Evolutionary conservation across 1,139 yeast species (phyloP).

Genomic region (Pichiaceae sp.): DNA sequence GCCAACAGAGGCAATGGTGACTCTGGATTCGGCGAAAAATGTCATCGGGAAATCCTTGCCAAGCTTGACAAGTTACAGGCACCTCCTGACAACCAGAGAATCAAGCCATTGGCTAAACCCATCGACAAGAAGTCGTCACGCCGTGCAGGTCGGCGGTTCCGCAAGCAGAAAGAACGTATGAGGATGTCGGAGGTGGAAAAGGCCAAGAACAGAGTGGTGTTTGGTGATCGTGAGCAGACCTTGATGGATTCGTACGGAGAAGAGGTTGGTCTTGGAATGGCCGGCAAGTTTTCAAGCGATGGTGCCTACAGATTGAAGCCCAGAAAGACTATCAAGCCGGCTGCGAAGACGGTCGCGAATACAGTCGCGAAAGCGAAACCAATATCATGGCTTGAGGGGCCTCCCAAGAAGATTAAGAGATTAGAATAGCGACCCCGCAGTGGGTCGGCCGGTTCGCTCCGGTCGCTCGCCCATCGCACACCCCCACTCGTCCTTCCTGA

Average conservation of each 20-base stretch:
- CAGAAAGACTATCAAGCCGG: constrained; percentile 37
- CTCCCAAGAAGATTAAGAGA: background rate
- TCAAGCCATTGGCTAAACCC: constrained; percentile 81
- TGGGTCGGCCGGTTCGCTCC: no score
- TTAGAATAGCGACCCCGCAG: no score
- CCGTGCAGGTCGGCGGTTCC: constrained; percentile 76
- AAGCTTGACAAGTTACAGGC: constrained; percentile 66
- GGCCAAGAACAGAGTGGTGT: constrained; percentile 78
- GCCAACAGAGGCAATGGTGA: constrained; percentile 19
- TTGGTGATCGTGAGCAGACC: constrained; percentile 66
- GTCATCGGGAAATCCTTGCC: constrained; percentile 49
- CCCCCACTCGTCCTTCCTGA: no score
- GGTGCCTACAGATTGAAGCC: constrained; percentile 29
- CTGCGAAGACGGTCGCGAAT: constrained; percentile 45
- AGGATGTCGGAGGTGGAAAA: constrained; percentile 74
- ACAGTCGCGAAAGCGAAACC: constrained; percentile 18
- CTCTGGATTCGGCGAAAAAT: constrained; percentile 45
- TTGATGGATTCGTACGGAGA: constrained; percentile 64
- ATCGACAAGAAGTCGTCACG: constrained; percentile 69
- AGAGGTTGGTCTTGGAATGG: constrained; percentile 78
- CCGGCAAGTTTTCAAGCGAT: constrained; percentile 27
- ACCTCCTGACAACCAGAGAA: constrained; percentile 65
- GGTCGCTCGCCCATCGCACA: no score
- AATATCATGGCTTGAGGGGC: background rate
- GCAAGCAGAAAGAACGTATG: constrained; percentile 76